These are phyloP conservation scores for Talaromyces pinophilus DNA, from an alignment of 2,329 filamentous ascomycete genomes.

Conservation along the genomic window DNA sequence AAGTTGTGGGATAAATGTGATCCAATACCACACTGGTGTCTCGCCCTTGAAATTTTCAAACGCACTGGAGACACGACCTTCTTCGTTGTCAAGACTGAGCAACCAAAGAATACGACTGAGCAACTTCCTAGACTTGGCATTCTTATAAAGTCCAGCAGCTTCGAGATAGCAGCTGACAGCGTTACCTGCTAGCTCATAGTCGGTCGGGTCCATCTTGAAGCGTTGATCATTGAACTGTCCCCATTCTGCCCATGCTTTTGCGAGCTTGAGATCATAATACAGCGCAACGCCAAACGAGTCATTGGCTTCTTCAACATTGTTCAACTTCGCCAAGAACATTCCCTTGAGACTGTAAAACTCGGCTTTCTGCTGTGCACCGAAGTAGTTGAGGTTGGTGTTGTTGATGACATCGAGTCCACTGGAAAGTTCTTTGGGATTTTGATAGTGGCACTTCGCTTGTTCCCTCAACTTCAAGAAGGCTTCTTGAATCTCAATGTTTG, in stretches of 20 bases:
- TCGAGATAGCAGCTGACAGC: slow-evolving; percentile 96
- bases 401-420: slow-evolving; percentile 97
- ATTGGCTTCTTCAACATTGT: slow-evolving; percentile 86
- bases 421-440: slow-evolving; percentile 87
- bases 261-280: slow-evolving; percentile 91
- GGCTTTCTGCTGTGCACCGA: slow-evolving; percentile 91
- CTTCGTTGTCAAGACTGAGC: slow-evolving; percentile 86
- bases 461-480: slow-evolving; percentile 98
- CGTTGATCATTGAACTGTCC: slow-evolving; percentile 96
- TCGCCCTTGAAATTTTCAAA: slow-evolving; percentile 98
- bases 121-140: slow-evolving; percentile 90
- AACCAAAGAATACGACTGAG: slow-evolving; percentile 94
- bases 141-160: slow-evolving; percentile 95
- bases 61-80: slow-evolving; percentile 76
- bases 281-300: slow-evolving; percentile 91
- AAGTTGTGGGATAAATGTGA: slow-evolving; percentile 96
- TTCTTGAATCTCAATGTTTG: slow-evolving; percentile 99
- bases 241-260: slow-evolving; percentile 99
- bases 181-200: slow-evolving; percentile 81
- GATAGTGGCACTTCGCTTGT: slow-evolving; percentile 98
- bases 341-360: slow-evolving; percentile 99
- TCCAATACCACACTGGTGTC: slow-evolving; percentile 99
- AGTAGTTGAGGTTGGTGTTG: slow-evolving; percentile 99
- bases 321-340: slow-evolving; percentile 96
- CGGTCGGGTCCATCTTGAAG: slow-evolving; percentile 85